These are phyloP conservation scores for Trametes sp. DNA, from an alignment of 1,284 basidiomycete genomes.

Conservation along the genomic window DNA sequence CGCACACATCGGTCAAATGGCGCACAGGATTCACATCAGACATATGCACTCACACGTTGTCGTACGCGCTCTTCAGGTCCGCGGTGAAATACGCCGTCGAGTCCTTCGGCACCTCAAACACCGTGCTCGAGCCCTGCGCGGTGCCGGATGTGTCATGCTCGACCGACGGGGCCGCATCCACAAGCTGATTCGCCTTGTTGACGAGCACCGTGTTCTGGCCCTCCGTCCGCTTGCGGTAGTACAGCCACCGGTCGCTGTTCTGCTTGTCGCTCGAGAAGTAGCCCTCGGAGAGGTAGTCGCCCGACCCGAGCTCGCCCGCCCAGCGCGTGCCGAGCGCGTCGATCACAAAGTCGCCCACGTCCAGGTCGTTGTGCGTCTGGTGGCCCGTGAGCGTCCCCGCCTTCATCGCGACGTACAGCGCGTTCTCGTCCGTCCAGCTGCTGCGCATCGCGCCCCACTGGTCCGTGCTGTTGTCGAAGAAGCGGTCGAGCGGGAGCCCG, in stretches of 20 bases:
- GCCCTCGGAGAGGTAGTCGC: conserved; percentile 75
- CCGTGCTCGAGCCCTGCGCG: conserved; percentile 82
- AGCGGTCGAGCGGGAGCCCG: conserved; percentile 80
- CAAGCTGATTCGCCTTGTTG: conserved; percentile 82
- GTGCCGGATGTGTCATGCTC: conserved; percentile 69
- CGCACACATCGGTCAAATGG: background rate
- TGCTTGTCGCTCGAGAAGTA: conserved; percentile 82
- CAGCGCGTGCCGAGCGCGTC: conserved; percentile 97
- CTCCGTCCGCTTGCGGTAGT: conserved; percentile 96
- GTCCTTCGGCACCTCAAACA: conserved; percentile 61
- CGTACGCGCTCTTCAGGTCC: conserved; percentile 86
- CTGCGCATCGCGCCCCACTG: conserved; percentile 94
- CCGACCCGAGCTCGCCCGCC: conserved; percentile 95
- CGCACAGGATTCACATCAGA: background rate
- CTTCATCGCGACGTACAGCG: conserved; percentile 89
- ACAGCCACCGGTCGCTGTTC: conserved; percentile 79
- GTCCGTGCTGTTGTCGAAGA: conserved; percentile 75
- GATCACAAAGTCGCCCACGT: conserved; percentile 93
- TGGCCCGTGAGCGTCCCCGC: conserved; percentile 79
- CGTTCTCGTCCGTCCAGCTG: conserved; percentile 90
- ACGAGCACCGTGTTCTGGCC: conserved; percentile 96
- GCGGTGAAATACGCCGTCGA: conserved; percentile 89
- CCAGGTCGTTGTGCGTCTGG: conserved; percentile 95
- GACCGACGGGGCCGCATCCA: conserved; percentile 72
- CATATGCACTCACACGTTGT: conserved; percentile 64